Evolutionary conservation across 179 eudicot species (phyloP).

Genomic region (Corrigiola litoralis): DNA sequence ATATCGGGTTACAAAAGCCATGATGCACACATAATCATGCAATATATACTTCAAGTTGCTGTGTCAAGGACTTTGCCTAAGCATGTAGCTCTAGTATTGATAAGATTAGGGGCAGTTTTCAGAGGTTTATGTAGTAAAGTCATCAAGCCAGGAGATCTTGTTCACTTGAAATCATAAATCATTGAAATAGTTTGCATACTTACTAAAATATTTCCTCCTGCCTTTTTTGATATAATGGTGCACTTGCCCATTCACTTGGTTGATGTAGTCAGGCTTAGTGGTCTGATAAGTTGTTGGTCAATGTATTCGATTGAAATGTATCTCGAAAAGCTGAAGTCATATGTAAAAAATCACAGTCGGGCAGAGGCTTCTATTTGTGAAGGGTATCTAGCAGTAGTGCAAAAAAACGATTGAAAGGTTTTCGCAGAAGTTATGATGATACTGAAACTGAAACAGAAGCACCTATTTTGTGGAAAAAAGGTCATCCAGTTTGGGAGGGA

Average conservation of each 20-base stretch:
- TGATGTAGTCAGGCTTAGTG: neutral
- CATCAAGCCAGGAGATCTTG: neutral
- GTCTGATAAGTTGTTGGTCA: neutral
- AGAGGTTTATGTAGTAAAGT: neutral
- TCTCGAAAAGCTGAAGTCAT: neutral
- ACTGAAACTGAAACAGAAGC: neutral
- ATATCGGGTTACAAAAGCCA: conserved; percentile 13
- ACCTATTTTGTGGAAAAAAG: neutral
- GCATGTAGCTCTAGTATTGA: conserved; percentile 1
- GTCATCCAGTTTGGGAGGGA: neutral
- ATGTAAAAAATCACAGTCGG: conserved; percentile 8
- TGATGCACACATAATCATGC: conserved; percentile 15
- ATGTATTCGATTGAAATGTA: conserved; percentile 11
- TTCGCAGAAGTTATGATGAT: neutral
- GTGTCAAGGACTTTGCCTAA: conserved; percentile 5
- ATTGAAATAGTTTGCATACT: conserved; percentile 13
- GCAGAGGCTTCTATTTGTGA: conserved; percentile 16
- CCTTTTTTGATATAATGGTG: conserved; percentile 25
- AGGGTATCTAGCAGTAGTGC: conserved; percentile 12
- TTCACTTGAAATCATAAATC: neutral
- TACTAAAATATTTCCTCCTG: conserved; percentile 6
- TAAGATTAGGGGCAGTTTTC: conserved; percentile 11
- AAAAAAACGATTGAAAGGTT: neutral
- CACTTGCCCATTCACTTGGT: conserved; percentile 24
- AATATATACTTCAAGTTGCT: conserved; percentile 5